phyloP scores from a whole-genome alignment of 1,139 yeast genomes.

The Yamadazyma siamensis region DNA sequence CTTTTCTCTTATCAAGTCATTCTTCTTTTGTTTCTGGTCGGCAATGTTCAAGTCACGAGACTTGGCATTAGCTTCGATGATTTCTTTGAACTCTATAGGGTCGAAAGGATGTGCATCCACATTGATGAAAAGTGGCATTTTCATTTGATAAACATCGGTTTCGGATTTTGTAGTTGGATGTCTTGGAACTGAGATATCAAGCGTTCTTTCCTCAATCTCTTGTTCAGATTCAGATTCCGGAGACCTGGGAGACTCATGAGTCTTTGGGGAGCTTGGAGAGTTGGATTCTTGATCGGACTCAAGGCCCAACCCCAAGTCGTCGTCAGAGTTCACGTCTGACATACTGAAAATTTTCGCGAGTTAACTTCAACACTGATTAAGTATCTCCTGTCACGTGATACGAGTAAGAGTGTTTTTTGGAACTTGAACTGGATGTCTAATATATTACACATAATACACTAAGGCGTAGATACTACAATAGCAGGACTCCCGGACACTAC shows the following conservation, averaged over 20 bases:
- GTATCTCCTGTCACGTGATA: too few species aligned
- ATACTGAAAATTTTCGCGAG: constrained; percentile 4
- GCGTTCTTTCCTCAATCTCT: constrained; percentile 37
- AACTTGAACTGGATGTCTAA: too few species aligned
- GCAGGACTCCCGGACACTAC: constrained; percentile 4
- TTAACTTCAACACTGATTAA: background rate
- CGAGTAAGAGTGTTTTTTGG: too few species aligned
- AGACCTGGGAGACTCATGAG: constrained; percentile 16
- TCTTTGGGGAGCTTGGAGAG: constrained; percentile 2
- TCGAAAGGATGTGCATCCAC: constrained; percentile 89
- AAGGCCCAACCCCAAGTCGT: constrained; percentile 15
- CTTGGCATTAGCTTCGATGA: constrained; percentile 47
- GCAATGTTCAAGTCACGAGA: constrained; percentile 25
- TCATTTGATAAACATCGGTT: constrained; percentile 51
- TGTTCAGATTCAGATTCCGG: constrained; percentile 7
- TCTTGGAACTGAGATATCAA: constrained; percentile 68
- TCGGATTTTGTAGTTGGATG: constrained; percentile 54
- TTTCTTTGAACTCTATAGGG: constrained; percentile 61
- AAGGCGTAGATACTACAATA: constrained; percentile 21
- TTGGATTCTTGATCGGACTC: constrained; percentile 8
- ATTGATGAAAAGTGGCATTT: constrained; percentile 77
- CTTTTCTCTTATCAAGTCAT: constrained; percentile 47
- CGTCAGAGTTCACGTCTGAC: constrained; percentile 11
- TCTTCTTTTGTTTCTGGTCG: constrained; percentile 34
- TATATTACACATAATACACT: too few species aligned